These are phyloP conservation scores for Mucor circinelloides DNA, from an alignment of 371 early-diverging fungal genomes.

Conservation along the genomic window DNA sequence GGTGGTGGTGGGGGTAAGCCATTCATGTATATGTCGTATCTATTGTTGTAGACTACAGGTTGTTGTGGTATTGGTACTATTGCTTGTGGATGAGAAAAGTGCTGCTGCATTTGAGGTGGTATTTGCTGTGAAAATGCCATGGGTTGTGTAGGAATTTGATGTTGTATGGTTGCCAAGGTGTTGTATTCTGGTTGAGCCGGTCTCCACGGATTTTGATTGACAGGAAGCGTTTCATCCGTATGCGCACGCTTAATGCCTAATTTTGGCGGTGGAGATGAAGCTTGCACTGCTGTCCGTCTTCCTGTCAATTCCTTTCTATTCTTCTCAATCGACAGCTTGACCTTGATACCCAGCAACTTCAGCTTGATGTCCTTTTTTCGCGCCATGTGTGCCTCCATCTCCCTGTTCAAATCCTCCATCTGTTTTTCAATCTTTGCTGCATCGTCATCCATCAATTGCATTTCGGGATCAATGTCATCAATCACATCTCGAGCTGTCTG, in stretches of 20 bases:
- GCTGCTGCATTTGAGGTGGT: not conserved
- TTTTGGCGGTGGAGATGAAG: not conserved
- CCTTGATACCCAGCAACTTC: conserved; percentile 24
- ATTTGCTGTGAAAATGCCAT: not conserved
- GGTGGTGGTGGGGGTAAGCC: not conserved
- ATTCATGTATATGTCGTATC: not conserved
- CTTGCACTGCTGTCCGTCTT: not conserved
- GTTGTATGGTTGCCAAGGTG: not conserved
- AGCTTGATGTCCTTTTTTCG: conserved; percentile 7
- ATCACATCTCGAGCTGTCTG: not conserved
- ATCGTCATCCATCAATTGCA: not conserved
- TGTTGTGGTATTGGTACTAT: not conserved
- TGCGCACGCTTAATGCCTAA: not conserved
- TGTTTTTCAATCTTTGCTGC: not conserved
- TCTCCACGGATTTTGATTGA: not conserved
- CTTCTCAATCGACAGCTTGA: conserved; percentile 25
- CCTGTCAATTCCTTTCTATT: conserved; percentile 12
- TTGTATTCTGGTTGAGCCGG: not conserved
- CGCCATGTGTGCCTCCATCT: not conserved
- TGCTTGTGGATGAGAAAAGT: not conserved
- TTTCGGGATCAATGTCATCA: not conserved
- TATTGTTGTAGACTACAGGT: not conserved
- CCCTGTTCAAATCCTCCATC: not conserved
- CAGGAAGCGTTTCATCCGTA: not conserved
- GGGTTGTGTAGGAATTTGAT: not conserved